Base-by-base conservation (phyloP, 2,329 filamentous ascomycete species). In the Talaromyces sp. region DNA sequence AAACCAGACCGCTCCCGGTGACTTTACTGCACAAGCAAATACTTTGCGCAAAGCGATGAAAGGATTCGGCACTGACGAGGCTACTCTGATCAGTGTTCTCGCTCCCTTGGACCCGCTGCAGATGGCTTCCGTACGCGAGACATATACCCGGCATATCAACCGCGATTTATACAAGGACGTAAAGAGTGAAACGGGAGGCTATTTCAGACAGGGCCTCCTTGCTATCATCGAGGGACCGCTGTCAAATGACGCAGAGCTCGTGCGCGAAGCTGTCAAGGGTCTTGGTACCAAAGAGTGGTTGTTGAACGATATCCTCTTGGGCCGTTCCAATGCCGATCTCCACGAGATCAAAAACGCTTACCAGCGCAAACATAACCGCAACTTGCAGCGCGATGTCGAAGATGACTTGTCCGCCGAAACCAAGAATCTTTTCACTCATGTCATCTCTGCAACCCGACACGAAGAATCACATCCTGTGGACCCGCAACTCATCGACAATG, bases 11-110 rank as follows among this genome's bases (percentile, higher is more conserved):
- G 89, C 90, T 50, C 81, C 84, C 31, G 79, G 82, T 19, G 87
- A 96, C 64, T 88, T 86, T 54, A 81, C 78, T 3, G 77, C 80
- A 13, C 87, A 95, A 67, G 89, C 91, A 0, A 84, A 91, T 60
- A 84, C 81, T 4, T 79, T 96, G 24, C 86, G 91, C 58, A 84
- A 84, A 66, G 91, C 93, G 2, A 96, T 97, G 91, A 96, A 96
- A 75, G 92, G 92, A 0, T 90, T 96, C 64, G 93, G 93, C 35
- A 97, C 93, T 0, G 86, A 98, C 69, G 93, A 97, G 73, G 88
- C 86, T 68, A 75, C 83, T 0, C 78, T 98, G 17, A 93, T 96
- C 64, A 78, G 80, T 2, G 78, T 88, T 3, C 79, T 98, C 9
- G 78, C 88, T 2, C 84, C 82, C 66, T 88, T 92, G 64, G 90